Conservation (phyloP, 2,329 filamentous ascomycete genomes). For the Mycosphaerella sp. region DNA sequence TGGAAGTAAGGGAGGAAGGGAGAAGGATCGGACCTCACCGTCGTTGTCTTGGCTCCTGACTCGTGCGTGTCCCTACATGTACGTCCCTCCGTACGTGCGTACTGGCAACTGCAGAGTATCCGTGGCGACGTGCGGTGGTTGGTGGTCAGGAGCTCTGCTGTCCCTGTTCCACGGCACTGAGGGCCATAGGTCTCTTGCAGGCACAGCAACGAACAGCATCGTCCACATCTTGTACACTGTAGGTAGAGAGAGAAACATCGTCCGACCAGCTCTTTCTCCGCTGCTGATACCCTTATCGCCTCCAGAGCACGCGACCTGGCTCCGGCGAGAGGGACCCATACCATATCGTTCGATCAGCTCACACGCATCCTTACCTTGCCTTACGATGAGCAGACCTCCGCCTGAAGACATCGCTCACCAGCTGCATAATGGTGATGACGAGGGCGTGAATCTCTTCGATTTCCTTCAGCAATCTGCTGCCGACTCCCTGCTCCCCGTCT, state of each 20-base stretch:
- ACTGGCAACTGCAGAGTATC: too few species aligned
- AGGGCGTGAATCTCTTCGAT: conserved; percentile 24
- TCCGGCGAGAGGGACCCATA: background rate
- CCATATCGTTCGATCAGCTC: background rate
- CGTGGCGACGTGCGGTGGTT: too few species aligned
- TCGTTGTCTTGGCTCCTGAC: background rate
- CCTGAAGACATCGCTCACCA: conserved; percentile 5
- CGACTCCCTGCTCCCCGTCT: conserved; percentile 17
- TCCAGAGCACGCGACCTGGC: conserved; percentile 12
- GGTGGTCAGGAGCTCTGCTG: background rate
- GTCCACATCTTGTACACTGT: too few species aligned
- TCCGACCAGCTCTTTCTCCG: conserved; percentile 8
- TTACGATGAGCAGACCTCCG: conserved; percentile 7
- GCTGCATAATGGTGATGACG: conserved; percentile 9
- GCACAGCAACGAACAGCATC: background rate
- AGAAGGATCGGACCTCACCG: background rate
- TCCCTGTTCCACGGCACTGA: background rate
- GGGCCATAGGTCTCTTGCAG: background rate
- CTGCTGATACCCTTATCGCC: conserved; percentile 8
- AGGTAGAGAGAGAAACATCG: too few species aligned
- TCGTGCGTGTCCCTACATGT: too few species aligned
- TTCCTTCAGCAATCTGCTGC: conserved; percentile 25
- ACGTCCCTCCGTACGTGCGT: too few species aligned
- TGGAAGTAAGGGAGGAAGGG: too few species aligned
- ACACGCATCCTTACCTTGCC: background rate